Evolutionary conservation across 78 protist genomes (phyloP).

Genomic region (Mastigamoeba balamuthi): DNA sequence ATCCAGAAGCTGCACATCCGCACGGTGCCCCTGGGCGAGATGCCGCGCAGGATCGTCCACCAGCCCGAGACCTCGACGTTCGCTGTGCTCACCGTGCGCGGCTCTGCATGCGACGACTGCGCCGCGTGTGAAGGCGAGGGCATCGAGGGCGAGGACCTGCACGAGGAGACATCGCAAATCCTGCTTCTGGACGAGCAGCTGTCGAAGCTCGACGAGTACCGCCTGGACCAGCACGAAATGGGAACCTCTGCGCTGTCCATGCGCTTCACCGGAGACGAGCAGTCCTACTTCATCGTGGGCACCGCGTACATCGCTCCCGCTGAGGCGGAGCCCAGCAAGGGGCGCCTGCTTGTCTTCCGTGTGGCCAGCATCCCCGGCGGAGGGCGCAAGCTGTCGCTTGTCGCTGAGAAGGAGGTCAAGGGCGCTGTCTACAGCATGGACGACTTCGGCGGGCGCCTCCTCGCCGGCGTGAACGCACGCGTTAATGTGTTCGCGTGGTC

Average conservation of each 20-base stretch:
- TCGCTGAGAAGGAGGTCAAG: background rate
- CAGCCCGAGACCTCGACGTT: background rate
- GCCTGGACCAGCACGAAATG: slow-evolving; percentile 7
- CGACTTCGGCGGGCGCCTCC: slow-evolving; percentile 44
- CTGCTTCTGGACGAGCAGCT: too few species aligned
- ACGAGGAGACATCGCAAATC: background rate
- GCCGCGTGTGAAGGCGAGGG: background rate
- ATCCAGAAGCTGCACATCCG: slow-evolving; percentile 80
- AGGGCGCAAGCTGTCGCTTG: background rate
- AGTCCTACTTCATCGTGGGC: slow-evolving; percentile 63
- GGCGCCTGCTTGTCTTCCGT: slow-evolving; percentile 62
- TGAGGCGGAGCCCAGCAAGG: slow-evolving; percentile 50
- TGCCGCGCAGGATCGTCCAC: slow-evolving; percentile 64
- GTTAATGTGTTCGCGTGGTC: slow-evolving; percentile 13
- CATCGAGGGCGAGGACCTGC: background rate
- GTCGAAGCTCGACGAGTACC: too few species aligned
- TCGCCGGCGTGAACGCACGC: slow-evolving; percentile 60
- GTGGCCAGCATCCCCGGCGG: background rate
- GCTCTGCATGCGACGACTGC: too few species aligned
- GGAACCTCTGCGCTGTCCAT: slow-evolving; percentile 2
- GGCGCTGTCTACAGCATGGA: slow-evolving; percentile 41
- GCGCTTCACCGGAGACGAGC: slow-evolving; percentile 1
- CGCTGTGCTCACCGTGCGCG: background rate
- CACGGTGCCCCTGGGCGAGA: slow-evolving; percentile 65
- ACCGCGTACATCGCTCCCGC: slow-evolving; percentile 54